These are phyloP conservation scores for Cyberlindnera samutprakarnensis DNA, from an alignment of 805 yeast species.

Conservation along the genomic window DNA sequence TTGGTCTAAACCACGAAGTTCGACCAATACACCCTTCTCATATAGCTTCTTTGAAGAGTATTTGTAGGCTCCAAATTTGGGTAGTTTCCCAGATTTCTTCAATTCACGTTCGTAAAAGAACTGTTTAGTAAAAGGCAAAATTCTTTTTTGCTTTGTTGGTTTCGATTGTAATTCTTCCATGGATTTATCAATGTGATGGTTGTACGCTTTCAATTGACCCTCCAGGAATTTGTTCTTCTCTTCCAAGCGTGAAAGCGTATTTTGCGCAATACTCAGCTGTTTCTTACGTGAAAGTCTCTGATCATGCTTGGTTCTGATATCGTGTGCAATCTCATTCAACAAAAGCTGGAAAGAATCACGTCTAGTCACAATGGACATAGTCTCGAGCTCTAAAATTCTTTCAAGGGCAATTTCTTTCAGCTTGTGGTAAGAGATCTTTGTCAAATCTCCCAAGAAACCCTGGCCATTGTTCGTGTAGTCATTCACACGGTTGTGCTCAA, in stretches of 20 bases:
- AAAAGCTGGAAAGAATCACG: conserved; percentile 69
- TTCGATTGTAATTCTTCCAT: conserved; percentile 41
- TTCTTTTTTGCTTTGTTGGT: conserved; percentile 22
- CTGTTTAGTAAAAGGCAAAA: conserved; percentile 61
- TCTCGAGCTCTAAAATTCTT: conserved; percentile 68
- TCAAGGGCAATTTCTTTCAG: conserved; percentile 72
- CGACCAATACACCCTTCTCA: conserved; percentile 63
- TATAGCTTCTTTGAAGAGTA: conserved; percentile 68
- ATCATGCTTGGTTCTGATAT: conserved; percentile 54
- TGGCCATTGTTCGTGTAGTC: conserved; percentile 35
- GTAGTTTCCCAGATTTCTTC: conserved; percentile 56
- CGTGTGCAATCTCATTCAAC: conserved; percentile 76
- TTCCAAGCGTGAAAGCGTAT: conserved; percentile 36
- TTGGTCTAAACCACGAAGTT: conserved; percentile 45
- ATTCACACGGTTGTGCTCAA: conserved; percentile 29
- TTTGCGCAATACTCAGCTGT: conserved; percentile 37
- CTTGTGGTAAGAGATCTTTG: conserved; percentile 53
- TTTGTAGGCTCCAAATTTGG: conserved; percentile 71
- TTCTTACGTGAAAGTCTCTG: conserved; percentile 38
- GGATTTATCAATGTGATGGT: conserved; percentile 41
- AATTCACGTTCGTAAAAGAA: conserved; percentile 69
- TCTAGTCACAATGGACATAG: conserved; percentile 55
- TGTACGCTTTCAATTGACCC: conserved; percentile 33
- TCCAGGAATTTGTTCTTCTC: conserved; percentile 38
- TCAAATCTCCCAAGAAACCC: conserved; percentile 43